phyloP scores from a whole-genome alignment of 805 yeast genomes.

The Yarrowia sp. region DNA sequence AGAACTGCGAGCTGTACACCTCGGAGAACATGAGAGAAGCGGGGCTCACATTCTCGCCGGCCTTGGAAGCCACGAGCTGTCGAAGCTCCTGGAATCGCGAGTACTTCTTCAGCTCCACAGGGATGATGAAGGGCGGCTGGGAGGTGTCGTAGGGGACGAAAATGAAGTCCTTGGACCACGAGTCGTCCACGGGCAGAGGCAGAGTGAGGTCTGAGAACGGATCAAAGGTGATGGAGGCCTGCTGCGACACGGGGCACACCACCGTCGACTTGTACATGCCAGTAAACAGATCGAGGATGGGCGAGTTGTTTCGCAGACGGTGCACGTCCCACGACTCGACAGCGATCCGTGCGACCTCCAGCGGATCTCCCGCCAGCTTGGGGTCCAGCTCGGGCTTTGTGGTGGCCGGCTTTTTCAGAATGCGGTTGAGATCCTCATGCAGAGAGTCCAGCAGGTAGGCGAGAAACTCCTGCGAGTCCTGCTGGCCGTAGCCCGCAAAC shows the following conservation, averaged over 20 bases:
- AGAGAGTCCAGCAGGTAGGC: conserved; percentile 84
- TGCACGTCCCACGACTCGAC: conserved; percentile 77
- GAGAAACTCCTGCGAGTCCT: conserved; percentile 90
- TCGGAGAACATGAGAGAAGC: conserved; percentile 53
- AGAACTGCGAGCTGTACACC: conserved; percentile 65
- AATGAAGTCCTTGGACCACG: conserved; percentile 66
- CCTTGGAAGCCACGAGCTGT: conserved; percentile 53
- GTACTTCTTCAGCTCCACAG: conserved; percentile 68
- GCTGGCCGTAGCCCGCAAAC: conserved; percentile 82
- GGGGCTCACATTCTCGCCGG: conserved; percentile 36
- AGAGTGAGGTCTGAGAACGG: conserved; percentile 88
- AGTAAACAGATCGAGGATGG: conserved; percentile 79
- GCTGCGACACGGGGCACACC: conserved; percentile 79
- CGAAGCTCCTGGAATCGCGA: conserved; percentile 65
- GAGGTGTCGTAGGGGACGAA: conserved; percentile 47
- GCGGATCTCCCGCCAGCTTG: conserved; percentile 39
- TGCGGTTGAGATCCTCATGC: conserved; percentile 88
- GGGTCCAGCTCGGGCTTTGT: conserved; percentile 76
- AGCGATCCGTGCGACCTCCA: conserved; percentile 58
- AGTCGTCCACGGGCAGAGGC: conserved; percentile 75
- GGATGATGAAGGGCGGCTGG: conserved; percentile 47
- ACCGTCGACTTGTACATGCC: conserved; percentile 89
- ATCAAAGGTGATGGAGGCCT: conserved; percentile 84
- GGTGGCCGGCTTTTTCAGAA: conserved; percentile 75
- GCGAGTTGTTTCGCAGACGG: conserved; percentile 75